Evolutionary conservation across 106 monocot genomes (phyloP).

Genomic region (Dendrobium chrysotoxum): DNA sequence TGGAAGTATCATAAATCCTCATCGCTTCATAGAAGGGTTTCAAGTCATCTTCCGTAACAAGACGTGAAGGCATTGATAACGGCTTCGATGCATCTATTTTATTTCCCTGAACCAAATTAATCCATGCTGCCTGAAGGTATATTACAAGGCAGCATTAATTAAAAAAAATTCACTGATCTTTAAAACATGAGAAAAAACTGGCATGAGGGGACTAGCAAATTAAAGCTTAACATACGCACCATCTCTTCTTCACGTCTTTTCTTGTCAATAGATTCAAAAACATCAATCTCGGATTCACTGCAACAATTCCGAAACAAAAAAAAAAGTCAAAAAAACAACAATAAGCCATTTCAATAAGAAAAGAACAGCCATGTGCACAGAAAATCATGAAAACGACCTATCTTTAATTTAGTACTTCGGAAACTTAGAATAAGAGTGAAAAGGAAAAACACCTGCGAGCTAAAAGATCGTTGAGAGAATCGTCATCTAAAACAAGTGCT

Average conservation of each 20-base stretch:
- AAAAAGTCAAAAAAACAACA: neutral
- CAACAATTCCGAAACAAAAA: conserved; percentile 3
- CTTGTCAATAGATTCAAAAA: conserved; percentile 90
- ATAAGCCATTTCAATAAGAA: neutral
- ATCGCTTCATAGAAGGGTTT: conserved; percentile 65
- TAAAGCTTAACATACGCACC: conserved; percentile 27
- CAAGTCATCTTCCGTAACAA: conserved; percentile 91
- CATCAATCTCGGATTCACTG: conserved; percentile 94
- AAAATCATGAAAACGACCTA: neutral
- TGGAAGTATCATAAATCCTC: conserved; percentile 44
- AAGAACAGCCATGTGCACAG: neutral
- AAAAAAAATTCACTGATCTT: neutral
- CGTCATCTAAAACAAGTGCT: conserved; percentile 90
- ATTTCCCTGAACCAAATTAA: conserved; percentile 43
- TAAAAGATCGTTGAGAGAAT: conserved; percentile 90
- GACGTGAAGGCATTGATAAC: conserved; percentile 63
- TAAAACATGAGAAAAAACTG: neutral
- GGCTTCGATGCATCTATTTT: conserved; percentile 23
- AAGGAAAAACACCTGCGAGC: conserved; percentile 62
- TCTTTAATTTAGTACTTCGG: neutral
- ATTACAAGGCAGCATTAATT: neutral
- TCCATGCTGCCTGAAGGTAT: conserved; percentile 60
- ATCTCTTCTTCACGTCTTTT: conserved; percentile 83
- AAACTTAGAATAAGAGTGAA: neutral
- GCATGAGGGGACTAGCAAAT: neutral